A percentile compares a stretch with the other conserved stretches of the same genome.
Conservation (phyloP, 129 eudicot species). For the Centrapalus pauciflorus region DNA sequence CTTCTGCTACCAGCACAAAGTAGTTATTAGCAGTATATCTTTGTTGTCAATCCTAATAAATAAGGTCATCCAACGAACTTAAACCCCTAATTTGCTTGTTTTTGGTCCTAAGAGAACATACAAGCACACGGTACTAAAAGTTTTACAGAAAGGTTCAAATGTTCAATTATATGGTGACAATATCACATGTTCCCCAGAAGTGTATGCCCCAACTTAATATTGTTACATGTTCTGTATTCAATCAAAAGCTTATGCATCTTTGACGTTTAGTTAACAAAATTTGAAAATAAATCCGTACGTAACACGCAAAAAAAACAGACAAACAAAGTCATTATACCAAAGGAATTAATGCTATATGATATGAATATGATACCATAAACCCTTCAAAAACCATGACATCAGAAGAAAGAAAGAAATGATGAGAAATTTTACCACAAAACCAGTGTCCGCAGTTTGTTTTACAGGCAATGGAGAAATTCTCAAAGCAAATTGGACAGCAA, state of each 20-base stretch:
- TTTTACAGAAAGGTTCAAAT: too few species aligned
- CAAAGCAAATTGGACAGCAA: conserved; percentile 59
- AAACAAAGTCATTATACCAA: conserved; percentile 5
- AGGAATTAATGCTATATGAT: neutral
- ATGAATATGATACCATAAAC: neutral
- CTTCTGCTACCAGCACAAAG: neutral
- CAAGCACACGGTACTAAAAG: too few species aligned
- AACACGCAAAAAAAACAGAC: neutral
- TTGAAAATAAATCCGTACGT: neutral
- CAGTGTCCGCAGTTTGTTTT: conserved; percentile 55
- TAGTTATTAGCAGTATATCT: neutral
- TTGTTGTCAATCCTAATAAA: neutral
- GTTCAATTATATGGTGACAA: neutral
- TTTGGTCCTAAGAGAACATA: too few species aligned
- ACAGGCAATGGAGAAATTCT: conserved; percentile 35
- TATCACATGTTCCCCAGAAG: neutral
- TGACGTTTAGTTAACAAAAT: neutral
- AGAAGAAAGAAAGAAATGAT: neutral
- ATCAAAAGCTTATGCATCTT: conserved; percentile 3
- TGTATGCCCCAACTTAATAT: neutral
- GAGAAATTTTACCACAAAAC: conserved; percentile 43
- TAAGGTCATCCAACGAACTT: neutral
- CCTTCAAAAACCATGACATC: conserved; percentile 16
- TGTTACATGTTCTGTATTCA: neutral
- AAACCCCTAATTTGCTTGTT: neutral